phyloP scores from a whole-genome alignment of 257 asterid genomes.

The Rehmannia glutinosa region DNA sequence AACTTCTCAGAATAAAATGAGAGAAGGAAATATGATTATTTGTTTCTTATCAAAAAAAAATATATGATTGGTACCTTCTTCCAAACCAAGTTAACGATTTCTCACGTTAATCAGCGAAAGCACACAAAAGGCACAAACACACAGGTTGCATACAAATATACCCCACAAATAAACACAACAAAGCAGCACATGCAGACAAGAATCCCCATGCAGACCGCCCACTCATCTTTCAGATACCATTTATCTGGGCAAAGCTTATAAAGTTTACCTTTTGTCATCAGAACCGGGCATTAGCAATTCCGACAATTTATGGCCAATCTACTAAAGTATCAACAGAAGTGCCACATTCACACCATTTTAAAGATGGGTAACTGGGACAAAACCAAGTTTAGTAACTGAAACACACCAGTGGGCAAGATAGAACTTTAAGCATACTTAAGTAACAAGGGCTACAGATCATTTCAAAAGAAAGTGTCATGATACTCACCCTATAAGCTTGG shows the following conservation, averaged over 20 bases:
- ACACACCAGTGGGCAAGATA: too few species aligned
- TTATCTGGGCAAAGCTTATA: conserved; percentile 3
- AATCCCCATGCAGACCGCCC: too few species aligned
- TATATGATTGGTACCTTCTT: not conserved
- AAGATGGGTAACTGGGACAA: not conserved
- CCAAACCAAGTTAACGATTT: not conserved
- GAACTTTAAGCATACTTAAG: not conserved
- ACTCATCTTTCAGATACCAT: not conserved
- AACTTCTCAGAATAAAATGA: not conserved
- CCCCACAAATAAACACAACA: not conserved
- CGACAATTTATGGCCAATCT: not conserved
- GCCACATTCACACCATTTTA: not conserved
- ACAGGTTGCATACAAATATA: not conserved
- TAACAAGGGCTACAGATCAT: not conserved
- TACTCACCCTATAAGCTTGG: conserved; percentile 31
- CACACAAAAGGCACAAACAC: not conserved
- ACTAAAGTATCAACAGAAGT: not conserved
- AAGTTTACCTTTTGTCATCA: not conserved
- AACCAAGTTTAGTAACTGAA: not conserved
- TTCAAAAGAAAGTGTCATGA: not conserved
- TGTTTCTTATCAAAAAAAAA: too few species aligned
- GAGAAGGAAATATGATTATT: too few species aligned
- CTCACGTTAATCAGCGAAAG: not conserved
- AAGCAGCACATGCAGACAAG: not conserved
- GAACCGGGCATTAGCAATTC: not conserved